Conservation (phyloP, 2,329 filamentous ascomycete species). For the Apiospora pterosperma region DNA sequence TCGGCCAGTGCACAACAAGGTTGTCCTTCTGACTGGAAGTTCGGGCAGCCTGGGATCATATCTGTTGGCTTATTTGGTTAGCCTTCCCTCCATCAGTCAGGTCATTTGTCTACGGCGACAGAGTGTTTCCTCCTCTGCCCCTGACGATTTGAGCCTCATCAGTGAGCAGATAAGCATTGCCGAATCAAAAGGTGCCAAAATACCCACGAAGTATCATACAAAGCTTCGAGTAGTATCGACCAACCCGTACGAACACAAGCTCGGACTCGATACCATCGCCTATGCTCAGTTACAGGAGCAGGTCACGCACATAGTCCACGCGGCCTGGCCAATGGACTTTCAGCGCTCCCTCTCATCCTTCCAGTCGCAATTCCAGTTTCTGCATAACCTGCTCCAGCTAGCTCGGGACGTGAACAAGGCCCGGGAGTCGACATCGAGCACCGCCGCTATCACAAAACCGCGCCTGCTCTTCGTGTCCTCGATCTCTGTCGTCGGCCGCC, state of each 20-base stretch:
- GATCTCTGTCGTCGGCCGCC: background rate
- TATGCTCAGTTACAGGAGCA: slow-evolving; percentile 10
- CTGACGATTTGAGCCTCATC: slow-evolving; percentile 2
- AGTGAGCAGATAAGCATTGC: slow-evolving; percentile 8
- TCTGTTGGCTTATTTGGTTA: slow-evolving; percentile 11
- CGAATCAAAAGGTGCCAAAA: slow-evolving; percentile 10
- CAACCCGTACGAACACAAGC: slow-evolving; percentile 11
- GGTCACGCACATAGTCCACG: slow-evolving; percentile 18
- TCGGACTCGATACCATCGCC: slow-evolving; percentile 13
- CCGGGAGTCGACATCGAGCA: too few species aligned
- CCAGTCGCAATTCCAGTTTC: slow-evolving; percentile 17
- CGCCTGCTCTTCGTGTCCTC: background rate
- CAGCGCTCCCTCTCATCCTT: slow-evolving; percentile 15
- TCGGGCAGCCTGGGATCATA: slow-evolving; percentile 17
- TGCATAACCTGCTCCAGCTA: slow-evolving; percentile 15
- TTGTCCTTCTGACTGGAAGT: slow-evolving; percentile 17
- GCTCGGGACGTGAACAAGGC: slow-evolving; percentile 8
- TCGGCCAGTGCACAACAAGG: background rate
- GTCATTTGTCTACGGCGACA: too few species aligned
- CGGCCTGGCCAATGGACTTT: slow-evolving; percentile 23
- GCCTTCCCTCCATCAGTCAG: too few species aligned
- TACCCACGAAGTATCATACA: too few species aligned
- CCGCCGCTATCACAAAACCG: too few species aligned
- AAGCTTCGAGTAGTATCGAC: too few species aligned
- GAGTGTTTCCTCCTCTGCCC: too few species aligned